phyloP scores from a whole-genome alignment of 2,329 filamentous ascomycete genomes.

The Colletotrichum navitas region DNA sequence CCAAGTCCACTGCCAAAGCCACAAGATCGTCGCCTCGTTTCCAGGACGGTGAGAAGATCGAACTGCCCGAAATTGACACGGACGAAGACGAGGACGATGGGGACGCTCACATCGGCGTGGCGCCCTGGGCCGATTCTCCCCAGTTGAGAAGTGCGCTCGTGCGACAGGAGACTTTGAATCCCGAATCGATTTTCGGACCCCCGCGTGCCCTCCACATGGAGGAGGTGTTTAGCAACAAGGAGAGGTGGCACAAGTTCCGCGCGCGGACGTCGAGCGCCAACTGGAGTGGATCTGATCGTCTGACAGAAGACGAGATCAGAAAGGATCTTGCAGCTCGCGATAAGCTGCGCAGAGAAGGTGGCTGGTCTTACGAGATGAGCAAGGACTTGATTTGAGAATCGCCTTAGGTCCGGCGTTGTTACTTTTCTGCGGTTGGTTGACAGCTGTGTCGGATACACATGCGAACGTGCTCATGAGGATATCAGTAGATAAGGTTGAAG shows the following conservation, averaged over 20 bases:
- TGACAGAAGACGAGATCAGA: constrained; percentile 89
- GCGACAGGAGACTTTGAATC: constrained; percentile 87
- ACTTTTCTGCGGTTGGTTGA: constrained; percentile 25
- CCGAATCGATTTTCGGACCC: constrained; percentile 87
- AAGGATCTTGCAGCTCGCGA: constrained; percentile 85
- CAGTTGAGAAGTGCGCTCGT: constrained; percentile 81
- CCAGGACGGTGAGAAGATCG: constrained; percentile 89
- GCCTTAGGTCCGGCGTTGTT: constrained; percentile 29
- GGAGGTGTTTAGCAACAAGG: constrained; percentile 92
- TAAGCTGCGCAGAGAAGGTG: constrained; percentile 83
- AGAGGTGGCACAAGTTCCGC: constrained; percentile 87
- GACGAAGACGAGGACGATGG: constrained; percentile 80
- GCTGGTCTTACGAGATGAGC: constrained; percentile 80
- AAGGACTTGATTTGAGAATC: constrained; percentile 57
- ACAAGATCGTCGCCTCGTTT: constrained; percentile 84
- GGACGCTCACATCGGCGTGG: constrained; percentile 68
- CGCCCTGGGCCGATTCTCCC: constrained; percentile 90
- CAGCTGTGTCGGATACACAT: constrained; percentile 39
- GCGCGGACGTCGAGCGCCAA: constrained; percentile 94
- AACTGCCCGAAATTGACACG: constrained; percentile 94
- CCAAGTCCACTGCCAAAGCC: constrained; percentile 70
- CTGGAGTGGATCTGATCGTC: constrained; percentile 84
- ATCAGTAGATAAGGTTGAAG: constrained; percentile 23
- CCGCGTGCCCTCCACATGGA: constrained; percentile 93
- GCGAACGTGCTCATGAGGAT: constrained; percentile 39